Percentiles rank a stretch among this genome's conserved stretches.
phyloP scores from a whole-genome alignment of 805 yeast species.

The Candida orba region DNA sequence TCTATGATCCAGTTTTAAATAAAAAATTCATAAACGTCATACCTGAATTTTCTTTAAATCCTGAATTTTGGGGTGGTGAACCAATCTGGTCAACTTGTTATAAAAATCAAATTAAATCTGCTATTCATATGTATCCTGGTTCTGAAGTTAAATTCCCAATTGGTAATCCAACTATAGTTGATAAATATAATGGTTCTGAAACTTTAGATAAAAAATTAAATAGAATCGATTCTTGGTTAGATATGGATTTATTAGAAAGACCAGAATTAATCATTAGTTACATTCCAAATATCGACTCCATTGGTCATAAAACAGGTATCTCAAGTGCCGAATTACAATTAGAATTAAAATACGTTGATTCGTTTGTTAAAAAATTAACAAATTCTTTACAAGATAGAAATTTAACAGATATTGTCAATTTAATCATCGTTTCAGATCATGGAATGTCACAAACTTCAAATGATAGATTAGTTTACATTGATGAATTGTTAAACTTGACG shows the following conservation, averaged over 20 bases:
- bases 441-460: constrained; percentile 88
- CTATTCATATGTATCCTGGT: constrained; percentile 98
- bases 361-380: constrained; percentile 44
- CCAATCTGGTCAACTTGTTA: constrained; percentile 81
- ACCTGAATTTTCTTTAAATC: constrained; percentile 42
- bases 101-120: constrained; percentile 51
- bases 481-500: constrained; percentile 52
- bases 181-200: constrained; percentile 60
- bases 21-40: constrained; percentile 59
- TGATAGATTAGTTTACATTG: constrained; percentile 60
- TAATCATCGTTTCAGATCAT: constrained; percentile 80
- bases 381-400: constrained; percentile 46
- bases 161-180: constrained; percentile 47
- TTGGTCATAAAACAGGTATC: constrained; percentile 70
- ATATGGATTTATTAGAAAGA: constrained; percentile 41
- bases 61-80: constrained; percentile 85
- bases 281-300: constrained; percentile 75
- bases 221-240: constrained; percentile 64
- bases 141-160: constrained; percentile 58
- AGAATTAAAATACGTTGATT: constrained; percentile 60
- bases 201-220: constrained; percentile 46
- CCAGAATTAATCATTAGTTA: constrained; percentile 76
- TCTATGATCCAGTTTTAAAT: constrained; percentile 52
- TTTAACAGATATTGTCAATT: constrained; percentile 57
- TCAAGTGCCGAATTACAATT: constrained; percentile 47